phyloP scores from a whole-genome alignment of 192 early-diverging fungal species.

The Chytriomyces sp. region DNA sequence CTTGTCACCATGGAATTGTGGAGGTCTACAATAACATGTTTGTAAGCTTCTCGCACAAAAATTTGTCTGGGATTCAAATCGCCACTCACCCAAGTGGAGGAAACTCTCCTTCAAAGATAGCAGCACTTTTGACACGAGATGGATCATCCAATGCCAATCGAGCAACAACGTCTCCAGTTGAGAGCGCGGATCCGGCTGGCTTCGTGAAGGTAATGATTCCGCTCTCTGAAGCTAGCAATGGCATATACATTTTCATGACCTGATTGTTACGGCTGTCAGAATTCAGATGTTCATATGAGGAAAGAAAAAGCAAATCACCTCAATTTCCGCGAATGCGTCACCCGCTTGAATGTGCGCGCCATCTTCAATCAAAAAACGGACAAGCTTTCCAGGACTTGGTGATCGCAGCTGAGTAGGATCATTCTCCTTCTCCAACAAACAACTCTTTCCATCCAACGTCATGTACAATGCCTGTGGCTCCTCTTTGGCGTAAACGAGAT shows the following conservation, averaged over 20 bases:
- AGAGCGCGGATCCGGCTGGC: conserved; percentile 82
- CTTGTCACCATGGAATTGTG: conserved; percentile 86
- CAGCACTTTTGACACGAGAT: conserved; percentile 85
- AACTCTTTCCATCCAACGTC: conserved; percentile 90
- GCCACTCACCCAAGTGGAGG: conserved; percentile 44
- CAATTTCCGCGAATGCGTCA: conserved; percentile 97
- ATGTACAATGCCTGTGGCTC: conserved; percentile 88
- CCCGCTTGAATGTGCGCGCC: conserved; percentile 88
- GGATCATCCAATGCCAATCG: conserved; percentile 94
- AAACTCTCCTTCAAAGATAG: conserved; percentile 66
- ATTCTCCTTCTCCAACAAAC: conserved; percentile 92
- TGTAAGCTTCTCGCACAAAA: neutral
- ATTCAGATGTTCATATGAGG: neutral
- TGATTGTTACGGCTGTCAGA: neutral
- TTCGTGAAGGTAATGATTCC: conserved; percentile 89
- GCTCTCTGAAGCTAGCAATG: conserved; percentile 86
- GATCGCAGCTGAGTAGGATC: conserved; percentile 96
- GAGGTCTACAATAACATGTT: conserved; percentile 60
- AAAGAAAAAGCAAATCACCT: conserved; percentile 55
- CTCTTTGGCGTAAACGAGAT: conserved; percentile 88
- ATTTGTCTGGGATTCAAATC: neutral
- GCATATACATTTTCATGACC: conserved; percentile 99
- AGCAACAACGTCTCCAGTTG: conserved; percentile 93
- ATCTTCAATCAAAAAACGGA: conserved; percentile 90
- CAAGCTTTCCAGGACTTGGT: conserved; percentile 96